Conservation (phyloP, 345 rosid genomes). For the Toxicodendron radicans region DNA sequence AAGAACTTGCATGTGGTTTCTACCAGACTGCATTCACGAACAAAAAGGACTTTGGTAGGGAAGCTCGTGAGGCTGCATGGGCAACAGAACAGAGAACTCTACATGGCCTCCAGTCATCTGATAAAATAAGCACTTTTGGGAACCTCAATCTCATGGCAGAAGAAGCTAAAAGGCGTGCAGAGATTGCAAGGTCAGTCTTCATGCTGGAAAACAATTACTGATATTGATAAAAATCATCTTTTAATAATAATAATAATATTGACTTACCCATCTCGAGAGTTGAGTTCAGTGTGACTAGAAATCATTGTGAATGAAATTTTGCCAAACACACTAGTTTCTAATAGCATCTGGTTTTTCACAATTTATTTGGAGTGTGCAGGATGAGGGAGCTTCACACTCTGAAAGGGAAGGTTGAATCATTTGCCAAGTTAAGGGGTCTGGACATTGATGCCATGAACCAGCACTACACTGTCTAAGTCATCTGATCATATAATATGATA, state of each 20-base stretch:
- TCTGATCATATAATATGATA: too few relatives aligned
- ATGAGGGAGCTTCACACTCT: slow-evolving; percentile 55
- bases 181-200: slow-evolving; percentile 28
- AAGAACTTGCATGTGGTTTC: neutral
- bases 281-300: too few relatives aligned
- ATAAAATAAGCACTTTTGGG: slow-evolving; percentile 25
- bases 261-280: too few relatives aligned
- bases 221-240: too few relatives aligned
- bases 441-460: slow-evolving; percentile 48
- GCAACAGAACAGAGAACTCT: slow-evolving; percentile 40
- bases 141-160: slow-evolving; percentile 48
- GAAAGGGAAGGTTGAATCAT: slow-evolving; percentile 54
- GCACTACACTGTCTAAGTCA: slow-evolving; percentile 26
- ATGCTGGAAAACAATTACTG: neutral
- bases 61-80: slow-evolving; percentile 53
- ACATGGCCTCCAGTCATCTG: slow-evolving; percentile 36
- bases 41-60: slow-evolving; percentile 44
- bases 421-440: slow-evolving; percentile 44
- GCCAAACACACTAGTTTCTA: neutral
- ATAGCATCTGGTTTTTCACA: neutral
- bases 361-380: slow-evolving; percentile 23
- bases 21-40: slow-evolving; percentile 44
- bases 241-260: too few relatives aligned
- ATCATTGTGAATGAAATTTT: too few relatives aligned
- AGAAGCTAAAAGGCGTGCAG: slow-evolving; percentile 54